Percentiles rank a stretch among this genome's conserved stretches.
These are phyloP conservation scores for Fusarium secorum DNA, from an alignment of 2,329 filamentous ascomycete species.

Conservation along the genomic window DNA sequence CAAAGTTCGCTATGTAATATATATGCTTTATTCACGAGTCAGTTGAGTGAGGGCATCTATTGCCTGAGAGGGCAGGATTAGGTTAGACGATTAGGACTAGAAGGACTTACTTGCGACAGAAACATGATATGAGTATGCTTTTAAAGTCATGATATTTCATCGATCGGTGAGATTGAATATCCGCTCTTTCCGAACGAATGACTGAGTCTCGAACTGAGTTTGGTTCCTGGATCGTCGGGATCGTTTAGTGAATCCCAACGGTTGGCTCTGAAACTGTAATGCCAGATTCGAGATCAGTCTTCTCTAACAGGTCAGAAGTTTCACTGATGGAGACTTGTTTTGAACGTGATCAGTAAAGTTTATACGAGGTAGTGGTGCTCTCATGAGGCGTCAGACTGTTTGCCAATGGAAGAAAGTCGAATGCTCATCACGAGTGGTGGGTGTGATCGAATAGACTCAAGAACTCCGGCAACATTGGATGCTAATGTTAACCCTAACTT, in stretches of 20 bases:
- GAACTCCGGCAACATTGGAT: background rate
- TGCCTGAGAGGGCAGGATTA: background rate
- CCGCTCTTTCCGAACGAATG: background rate
- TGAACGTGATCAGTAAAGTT: background rate
- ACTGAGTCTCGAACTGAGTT: background rate
- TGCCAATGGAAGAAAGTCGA: background rate
- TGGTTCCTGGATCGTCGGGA: constrained; percentile 22
- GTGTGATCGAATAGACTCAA: background rate
- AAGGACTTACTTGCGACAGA: background rate
- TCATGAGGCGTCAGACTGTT: background rate
- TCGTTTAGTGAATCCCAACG: constrained; percentile 15
- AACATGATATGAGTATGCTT: background rate
- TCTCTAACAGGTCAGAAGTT: background rate
- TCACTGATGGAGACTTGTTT: background rate
- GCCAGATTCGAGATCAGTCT: background rate
- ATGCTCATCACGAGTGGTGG: background rate
- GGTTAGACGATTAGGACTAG: background rate
- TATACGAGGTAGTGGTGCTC: background rate
- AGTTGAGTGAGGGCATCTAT: background rate
- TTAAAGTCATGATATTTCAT: background rate
- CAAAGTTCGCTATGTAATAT: background rate
- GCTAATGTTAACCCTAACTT: background rate
- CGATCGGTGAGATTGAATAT: background rate
- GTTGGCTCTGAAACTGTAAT: constrained; percentile 4
- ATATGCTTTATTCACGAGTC: background rate